Conservation (phyloP, 768 basidiomycete genomes). For the Candolleomyces eurysporus region DNA sequence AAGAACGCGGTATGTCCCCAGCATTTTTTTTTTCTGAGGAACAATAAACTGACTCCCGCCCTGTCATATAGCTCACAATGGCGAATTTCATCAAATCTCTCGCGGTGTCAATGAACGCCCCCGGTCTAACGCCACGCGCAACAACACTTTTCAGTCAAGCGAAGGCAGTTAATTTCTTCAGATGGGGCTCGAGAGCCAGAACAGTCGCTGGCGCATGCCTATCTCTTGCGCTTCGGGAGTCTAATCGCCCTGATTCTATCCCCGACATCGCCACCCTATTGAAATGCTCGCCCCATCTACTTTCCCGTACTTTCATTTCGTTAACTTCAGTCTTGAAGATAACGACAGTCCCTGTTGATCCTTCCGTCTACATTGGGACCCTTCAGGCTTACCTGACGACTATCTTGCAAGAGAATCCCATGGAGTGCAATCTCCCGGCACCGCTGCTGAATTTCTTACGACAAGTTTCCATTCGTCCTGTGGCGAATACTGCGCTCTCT, state of each 20-base stretch:
- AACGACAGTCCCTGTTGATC: constrained; percentile 52
- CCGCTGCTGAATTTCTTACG: constrained; percentile 38
- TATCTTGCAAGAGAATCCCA: constrained; percentile 28
- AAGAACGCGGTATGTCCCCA: constrained; percentile 55
- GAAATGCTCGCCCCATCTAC: constrained; percentile 45
- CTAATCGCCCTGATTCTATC: constrained; percentile 63
- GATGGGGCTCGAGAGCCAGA: constrained; percentile 76
- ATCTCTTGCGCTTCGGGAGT: constrained; percentile 69
- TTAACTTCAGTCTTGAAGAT: constrained; percentile 53
- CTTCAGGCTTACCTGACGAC: constrained; percentile 54
- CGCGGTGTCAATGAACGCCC: constrained; percentile 53
- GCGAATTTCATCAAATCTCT: constrained; percentile 60
- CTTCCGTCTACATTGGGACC: constrained; percentile 55
- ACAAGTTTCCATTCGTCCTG: constrained; percentile 38
- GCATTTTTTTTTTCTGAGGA: constrained; percentile 11
- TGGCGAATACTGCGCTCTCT: constrained; percentile 43
- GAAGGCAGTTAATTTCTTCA: constrained; percentile 54
- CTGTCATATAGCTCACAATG: constrained; percentile 53
- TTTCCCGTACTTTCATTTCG: constrained; percentile 56
- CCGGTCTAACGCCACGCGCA: constrained; percentile 65
- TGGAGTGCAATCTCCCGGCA: constrained; percentile 28
- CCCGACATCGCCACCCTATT: constrained; percentile 68
- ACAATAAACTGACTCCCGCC: constrained; percentile 13
- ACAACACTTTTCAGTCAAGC: constrained; percentile 67
- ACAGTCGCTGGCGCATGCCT: constrained; percentile 67